Evolutionary conservation across 164 flowering plant species (phyloP).

Genomic region (Magnolia officinalis): DNA sequence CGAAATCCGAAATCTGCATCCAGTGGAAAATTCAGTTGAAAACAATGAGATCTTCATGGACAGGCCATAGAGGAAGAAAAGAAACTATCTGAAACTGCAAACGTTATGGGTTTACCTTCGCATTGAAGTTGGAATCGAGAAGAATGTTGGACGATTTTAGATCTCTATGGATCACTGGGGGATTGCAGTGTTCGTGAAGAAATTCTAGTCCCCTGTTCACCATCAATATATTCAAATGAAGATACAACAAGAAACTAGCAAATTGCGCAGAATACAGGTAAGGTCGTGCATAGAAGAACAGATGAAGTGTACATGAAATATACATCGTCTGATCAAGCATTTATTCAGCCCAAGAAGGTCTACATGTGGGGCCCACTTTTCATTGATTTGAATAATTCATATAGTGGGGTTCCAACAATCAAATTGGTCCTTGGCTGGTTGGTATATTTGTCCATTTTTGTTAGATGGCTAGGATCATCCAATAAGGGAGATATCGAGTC

Average conservation of each 20-base stretch:
- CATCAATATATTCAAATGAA: constrained; percentile 5
- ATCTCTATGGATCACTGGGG: constrained; percentile 95
- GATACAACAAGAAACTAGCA: not conserved
- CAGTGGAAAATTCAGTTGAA: not conserved
- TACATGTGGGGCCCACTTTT: not conserved
- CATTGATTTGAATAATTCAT: not conserved
- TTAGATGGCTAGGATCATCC: not conserved
- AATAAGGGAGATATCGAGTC: not conserved
- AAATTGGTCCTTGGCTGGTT: not conserved
- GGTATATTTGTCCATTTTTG: not conserved
- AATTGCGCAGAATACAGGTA: not conserved
- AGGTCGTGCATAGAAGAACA: not conserved
- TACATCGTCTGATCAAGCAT: not conserved
- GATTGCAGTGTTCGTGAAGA: constrained; percentile 85
- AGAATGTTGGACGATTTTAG: constrained; percentile 94
- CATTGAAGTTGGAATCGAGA: constrained; percentile 83
- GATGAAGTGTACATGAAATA: not conserved
- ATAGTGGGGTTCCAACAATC: not conserved
- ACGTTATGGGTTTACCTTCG: constrained; percentile 54
- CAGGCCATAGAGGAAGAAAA: not conserved
- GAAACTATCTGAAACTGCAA: not conserved
- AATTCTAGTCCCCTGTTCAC: constrained; percentile 86
- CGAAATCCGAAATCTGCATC: constrained; percentile 89
- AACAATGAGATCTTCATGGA: not conserved
- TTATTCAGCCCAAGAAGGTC: not conserved